Evolutionary conservation across 306 rosid genomes (phyloP).

Genomic region (Trifolium subterraneum): DNA sequence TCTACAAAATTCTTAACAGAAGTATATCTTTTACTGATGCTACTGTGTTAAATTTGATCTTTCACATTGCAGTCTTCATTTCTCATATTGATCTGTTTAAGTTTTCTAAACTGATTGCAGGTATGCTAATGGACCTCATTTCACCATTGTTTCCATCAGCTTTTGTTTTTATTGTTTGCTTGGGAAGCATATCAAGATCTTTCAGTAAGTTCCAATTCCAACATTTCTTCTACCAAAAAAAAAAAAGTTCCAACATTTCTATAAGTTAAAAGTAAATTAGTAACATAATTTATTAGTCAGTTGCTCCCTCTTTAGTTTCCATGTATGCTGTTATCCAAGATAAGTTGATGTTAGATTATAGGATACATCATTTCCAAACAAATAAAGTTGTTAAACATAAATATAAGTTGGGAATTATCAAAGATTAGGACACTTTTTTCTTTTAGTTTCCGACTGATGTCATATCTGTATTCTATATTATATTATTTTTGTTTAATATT

Average conservation of each 20-base stretch:
- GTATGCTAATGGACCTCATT: constrained; percentile 97
- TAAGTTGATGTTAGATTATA: constrained; percentile 5
- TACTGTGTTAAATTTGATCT: constrained; percentile 17
- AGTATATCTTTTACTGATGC: constrained; percentile 14
- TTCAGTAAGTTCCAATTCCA: constrained; percentile 94
- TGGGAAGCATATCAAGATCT: constrained; percentile 96
- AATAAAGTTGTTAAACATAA: constrained; percentile 19
- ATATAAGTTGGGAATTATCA: constrained; percentile 32
- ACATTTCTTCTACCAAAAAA: no score
- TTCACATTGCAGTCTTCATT: constrained; percentile 24
- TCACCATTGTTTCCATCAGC: constrained; percentile 94
- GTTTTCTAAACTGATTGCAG: constrained; percentile 54
- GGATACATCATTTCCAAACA: constrained; percentile 8
- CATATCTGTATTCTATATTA: constrained; percentile 2
- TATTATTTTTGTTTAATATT: neutral
- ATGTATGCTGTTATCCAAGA: neutral
- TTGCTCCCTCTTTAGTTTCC: neutral
- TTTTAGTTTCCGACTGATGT: neutral
- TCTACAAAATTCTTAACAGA: no score
- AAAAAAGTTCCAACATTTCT: constrained; percentile 55
- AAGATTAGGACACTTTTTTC: constrained; percentile 17
- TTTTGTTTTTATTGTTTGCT: constrained; percentile 81
- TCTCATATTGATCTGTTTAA: constrained; percentile 36
- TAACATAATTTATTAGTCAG: constrained; percentile 6
- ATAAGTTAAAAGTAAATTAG: constrained; percentile 21